Conservation (phyloP, 2,329 filamentous ascomycete species). For the Paraphoma chrysanthemicola region DNA sequence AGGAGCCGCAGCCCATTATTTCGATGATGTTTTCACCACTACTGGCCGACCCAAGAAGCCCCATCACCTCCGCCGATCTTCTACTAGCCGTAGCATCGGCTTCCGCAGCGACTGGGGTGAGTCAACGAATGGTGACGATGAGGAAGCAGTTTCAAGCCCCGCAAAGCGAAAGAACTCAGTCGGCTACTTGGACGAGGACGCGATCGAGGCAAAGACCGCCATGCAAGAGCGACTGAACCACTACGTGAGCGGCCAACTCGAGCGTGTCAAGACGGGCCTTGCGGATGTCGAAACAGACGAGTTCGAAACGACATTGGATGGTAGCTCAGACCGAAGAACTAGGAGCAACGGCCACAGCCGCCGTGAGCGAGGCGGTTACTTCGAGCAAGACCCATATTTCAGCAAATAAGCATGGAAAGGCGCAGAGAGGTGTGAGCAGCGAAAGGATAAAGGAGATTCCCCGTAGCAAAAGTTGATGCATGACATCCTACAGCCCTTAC, state of each 20-base stretch:
- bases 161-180: slow-evolving; percentile 55
- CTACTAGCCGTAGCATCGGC: slow-evolving; percentile 83
- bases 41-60: slow-evolving; percentile 50
- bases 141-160: slow-evolving; percentile 34
- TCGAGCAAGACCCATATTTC: slow-evolving; percentile 38
- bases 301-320: slow-evolving; percentile 65
- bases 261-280: slow-evolving; percentile 70
- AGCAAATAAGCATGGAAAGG: slow-evolving; percentile 19
- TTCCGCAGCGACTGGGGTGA: slow-evolving; percentile 76
- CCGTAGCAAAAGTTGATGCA: slow-evolving; percentile 9
- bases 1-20: slow-evolving; percentile 87
- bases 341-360: slow-evolving; percentile 27
- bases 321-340: slow-evolving; percentile 26
- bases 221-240: slow-evolving; percentile 71
- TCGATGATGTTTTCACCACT: slow-evolving; percentile 84
- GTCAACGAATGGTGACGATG: slow-evolving; percentile 45
- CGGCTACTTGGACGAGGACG: slow-evolving; percentile 61
- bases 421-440: neutral
- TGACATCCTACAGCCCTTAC: slow-evolving; percentile 19
- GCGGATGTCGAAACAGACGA: slow-evolving; percentile 65
- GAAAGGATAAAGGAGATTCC: neutral
- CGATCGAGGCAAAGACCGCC: slow-evolving; percentile 44
- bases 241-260: slow-evolving; percentile 83
- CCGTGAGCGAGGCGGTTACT: slow-evolving; percentile 34
- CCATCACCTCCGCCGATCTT: slow-evolving; percentile 74